These are phyloP conservation scores for Toxicodendron radicans DNA, from an alignment of 345 rosid genomes.

Conservation along the genomic window DNA sequence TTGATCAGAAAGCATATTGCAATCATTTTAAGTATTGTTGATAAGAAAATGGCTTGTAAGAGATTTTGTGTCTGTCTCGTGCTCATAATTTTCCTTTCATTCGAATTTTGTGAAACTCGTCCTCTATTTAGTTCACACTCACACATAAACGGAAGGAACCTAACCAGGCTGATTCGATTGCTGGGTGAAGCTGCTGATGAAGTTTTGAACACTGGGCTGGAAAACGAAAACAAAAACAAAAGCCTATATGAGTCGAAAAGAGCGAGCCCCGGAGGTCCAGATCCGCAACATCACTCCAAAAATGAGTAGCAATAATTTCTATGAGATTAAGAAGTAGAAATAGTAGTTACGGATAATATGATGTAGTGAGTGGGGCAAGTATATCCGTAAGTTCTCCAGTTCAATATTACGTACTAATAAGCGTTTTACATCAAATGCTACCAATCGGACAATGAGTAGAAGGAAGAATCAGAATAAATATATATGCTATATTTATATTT, in stretches of 20 bases:
- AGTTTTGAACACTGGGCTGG: slow-evolving; percentile 11
- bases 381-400: too few species aligned
- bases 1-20: too few species aligned
- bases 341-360: too few species aligned
- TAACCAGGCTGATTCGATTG: slow-evolving; percentile 17
- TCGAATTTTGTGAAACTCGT: slow-evolving; percentile 22
- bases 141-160: slow-evolving; percentile 17
- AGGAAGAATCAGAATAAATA: too few species aligned
- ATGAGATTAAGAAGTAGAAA: too few species aligned
- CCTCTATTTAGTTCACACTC: slow-evolving; percentile 6
- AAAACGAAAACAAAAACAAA: slow-evolving; percentile 12
- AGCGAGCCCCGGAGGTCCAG: slow-evolving; percentile 57
- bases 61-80: slow-evolving; percentile 15
- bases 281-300: slow-evolving; percentile 43
- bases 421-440: too few species aligned
- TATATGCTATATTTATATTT: too few species aligned
- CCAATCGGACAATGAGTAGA: too few species aligned
- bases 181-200: slow-evolving; percentile 22
- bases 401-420: too few species aligned
- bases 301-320: slow-evolving; percentile 14
- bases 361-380: too few species aligned
- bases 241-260: slow-evolving; percentile 26
- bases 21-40: not conserved
- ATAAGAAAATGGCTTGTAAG: slow-evolving; percentile 15
- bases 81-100: slow-evolving; percentile 15